Base-by-base conservation (phyloP, 148 eudicot species). In the Heliosperma pusillum region DNA sequence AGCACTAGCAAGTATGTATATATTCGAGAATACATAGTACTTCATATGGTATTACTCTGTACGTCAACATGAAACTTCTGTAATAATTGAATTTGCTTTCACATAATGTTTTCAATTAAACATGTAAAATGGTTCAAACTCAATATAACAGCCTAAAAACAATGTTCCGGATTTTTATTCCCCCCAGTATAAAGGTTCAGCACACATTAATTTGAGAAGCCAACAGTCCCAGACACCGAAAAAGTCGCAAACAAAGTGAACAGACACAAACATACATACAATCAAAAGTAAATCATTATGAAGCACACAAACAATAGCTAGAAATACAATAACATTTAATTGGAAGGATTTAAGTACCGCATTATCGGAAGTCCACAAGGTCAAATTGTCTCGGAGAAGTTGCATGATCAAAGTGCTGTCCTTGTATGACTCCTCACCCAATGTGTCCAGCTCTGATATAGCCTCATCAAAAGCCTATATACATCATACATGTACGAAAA, bases 401-500 rank as follows among this genome's bases (percentile, higher is more conserved):
- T 90, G 94, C 94, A 90, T 88, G 81, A 90, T 90, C 88, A 90
- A 82, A 50, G 94, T 90, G 83, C 94, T 90, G 74, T 90, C 94
- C 88, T 90, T 90, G 85, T 88, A 88, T 76, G 91, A 90, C 53
- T 90, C 93, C 84, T 88, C 91, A 12, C 91, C 91, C 85, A 89
- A 81, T 17, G 93, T 87, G 74, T 89, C 93, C 73, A 90, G 81
- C 86, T 90, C 95, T 69, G 96, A 82, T 30, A 90, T 89, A 53
- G 92, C 90, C 80, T 87, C 90, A 33, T 88, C 91, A 82, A 89
- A 89, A 75, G 93, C 93, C 93, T 89, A 72, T 26, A 57, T 40
- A 70, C 10, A 17, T 25, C 16, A 22, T n/a, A 33, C 47, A 69
- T 52, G 53, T 47, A 70, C 0, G 40, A 42, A 67, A 50, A 50